These are phyloP conservation scores for Camellia sinensis DNA, from an alignment of 148 eudicot genomes.

Conservation along the genomic window DNA sequence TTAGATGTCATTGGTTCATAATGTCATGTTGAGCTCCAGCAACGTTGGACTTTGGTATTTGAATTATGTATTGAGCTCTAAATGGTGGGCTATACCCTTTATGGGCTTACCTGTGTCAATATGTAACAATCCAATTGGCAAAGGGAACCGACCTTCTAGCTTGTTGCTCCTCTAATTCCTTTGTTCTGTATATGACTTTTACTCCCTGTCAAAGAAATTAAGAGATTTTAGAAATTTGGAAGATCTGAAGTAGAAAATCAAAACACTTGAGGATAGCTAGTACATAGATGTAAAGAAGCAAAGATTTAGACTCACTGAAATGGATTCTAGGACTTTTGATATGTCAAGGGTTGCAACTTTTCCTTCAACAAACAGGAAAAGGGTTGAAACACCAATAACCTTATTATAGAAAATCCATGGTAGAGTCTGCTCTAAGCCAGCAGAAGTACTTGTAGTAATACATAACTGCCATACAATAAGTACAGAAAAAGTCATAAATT, in stretches of 20 bases:
- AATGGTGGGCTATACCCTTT: no score
- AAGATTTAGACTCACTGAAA: constrained; percentile 62
- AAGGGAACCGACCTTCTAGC: constrained; percentile 54
- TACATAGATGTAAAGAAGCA: background rate
- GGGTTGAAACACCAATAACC: constrained; percentile 47
- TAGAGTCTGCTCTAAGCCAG: constrained; percentile 63
- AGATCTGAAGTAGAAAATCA: background rate
- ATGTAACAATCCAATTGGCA: background rate
- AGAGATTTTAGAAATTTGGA: background rate
- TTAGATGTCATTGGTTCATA: no score
- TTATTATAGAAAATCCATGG: constrained; percentile 83
- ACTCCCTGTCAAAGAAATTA: constrained; percentile 46
- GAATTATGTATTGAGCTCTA: no score
- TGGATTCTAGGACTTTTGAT: constrained; percentile 47
- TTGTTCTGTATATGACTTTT: constrained; percentile 57
- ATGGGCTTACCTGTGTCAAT: no score
- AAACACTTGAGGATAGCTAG: background rate
- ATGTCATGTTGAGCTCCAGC: no score
- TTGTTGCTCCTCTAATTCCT: constrained; percentile 66
- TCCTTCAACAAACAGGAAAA: constrained; percentile 64
- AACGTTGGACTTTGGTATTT: no score
- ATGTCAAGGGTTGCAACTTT: constrained; percentile 49
- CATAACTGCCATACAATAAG: constrained; percentile 36
- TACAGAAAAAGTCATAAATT: background rate
- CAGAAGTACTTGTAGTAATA: constrained; percentile 74